A percentile compares a stretch with the other conserved stretches of the same genome.
Conservation (phyloP, 306 rosid species). For the Lathyrus sativus region DNA sequence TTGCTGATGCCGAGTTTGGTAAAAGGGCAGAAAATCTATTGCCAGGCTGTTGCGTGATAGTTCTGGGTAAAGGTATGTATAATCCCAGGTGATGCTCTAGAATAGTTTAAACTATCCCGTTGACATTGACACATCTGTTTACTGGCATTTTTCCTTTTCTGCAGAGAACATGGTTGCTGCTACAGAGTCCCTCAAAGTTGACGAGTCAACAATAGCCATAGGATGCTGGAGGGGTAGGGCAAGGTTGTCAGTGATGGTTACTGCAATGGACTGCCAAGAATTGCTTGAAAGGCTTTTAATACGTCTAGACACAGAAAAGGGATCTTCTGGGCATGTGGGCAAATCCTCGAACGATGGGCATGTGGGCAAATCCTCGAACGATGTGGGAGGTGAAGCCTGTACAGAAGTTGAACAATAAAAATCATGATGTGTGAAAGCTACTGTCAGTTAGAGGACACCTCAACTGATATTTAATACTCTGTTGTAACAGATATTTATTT, state of each 20-base stretch:
- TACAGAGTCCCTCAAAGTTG: constrained; percentile 52
- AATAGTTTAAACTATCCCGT: constrained; percentile 8
- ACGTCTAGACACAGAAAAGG: constrained; percentile 53
- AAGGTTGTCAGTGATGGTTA: constrained; percentile 82
- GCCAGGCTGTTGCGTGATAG: constrained; percentile 89
- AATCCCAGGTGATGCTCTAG: constrained; percentile 12
- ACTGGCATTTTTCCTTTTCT: constrained; percentile 25
- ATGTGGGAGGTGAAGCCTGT: constrained; percentile 38
- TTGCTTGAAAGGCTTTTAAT: constrained; percentile 70
- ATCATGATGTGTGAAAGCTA: constrained; percentile 30
- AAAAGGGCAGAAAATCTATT: constrained; percentile 62
- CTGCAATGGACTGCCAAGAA: constrained; percentile 89
- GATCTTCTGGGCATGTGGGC: constrained; percentile 37
- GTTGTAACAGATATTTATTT: constrained; percentile 32
- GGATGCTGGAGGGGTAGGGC: constrained; percentile 96
- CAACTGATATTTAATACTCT: constrained; percentile 26
- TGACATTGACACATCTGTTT: background rate
- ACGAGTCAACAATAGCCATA: constrained; percentile 86
- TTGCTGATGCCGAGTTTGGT: constrained; percentile 73
- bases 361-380: constrained; percentile 35
- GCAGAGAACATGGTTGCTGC: constrained; percentile 49
- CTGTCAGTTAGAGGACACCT: constrained; percentile 30
- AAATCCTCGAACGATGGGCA: constrained; percentile 34
- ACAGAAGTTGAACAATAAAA: constrained; percentile 38
- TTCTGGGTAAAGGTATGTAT: constrained; percentile 64